Conservation (phyloP, 306 rosid species). For the Macrotyloma uniflorum region DNA sequence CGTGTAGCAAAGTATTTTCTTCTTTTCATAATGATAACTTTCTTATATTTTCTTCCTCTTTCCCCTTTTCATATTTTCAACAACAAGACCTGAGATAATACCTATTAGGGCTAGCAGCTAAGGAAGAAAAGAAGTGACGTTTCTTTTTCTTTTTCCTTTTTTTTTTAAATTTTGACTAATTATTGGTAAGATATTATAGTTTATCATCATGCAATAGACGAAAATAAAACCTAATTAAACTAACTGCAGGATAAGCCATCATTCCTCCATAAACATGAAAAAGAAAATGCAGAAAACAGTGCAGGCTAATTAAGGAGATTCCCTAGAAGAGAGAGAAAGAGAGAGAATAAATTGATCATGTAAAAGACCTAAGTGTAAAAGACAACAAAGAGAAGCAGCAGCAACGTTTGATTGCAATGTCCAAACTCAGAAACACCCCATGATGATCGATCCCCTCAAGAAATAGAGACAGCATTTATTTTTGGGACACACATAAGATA, state of each 20-base stretch:
- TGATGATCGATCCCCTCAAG: not conserved
- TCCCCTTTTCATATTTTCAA: not conserved
- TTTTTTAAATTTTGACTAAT: conserved; percentile 10
- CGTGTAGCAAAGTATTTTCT: not conserved
- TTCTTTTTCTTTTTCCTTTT: too few relatives aligned
- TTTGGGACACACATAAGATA: not conserved
- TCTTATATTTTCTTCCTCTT: not conserved
- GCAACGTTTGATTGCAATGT: not conserved
- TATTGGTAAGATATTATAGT: not conserved
- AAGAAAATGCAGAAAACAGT: not conserved
- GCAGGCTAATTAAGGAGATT: conserved; percentile 25
- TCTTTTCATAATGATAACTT: not conserved
- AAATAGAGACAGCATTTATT: conserved; percentile 2
- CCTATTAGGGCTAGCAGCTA: conserved; percentile 29
- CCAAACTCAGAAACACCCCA: not conserved
- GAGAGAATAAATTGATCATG: conserved; percentile 14
- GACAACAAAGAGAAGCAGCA: not conserved
- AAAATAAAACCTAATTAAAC: conserved; percentile 2
- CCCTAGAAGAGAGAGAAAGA: conserved; percentile 10
- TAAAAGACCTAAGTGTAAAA: conserved; percentile 23
- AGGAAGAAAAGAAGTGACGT: not conserved
- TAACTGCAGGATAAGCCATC: not conserved
- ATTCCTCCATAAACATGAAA: conserved; percentile 11
- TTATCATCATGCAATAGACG: not conserved
- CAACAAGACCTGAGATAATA: not conserved